phyloP scores from a whole-genome alignment of 208 protist genomes.

The Leishmania major region DNA sequence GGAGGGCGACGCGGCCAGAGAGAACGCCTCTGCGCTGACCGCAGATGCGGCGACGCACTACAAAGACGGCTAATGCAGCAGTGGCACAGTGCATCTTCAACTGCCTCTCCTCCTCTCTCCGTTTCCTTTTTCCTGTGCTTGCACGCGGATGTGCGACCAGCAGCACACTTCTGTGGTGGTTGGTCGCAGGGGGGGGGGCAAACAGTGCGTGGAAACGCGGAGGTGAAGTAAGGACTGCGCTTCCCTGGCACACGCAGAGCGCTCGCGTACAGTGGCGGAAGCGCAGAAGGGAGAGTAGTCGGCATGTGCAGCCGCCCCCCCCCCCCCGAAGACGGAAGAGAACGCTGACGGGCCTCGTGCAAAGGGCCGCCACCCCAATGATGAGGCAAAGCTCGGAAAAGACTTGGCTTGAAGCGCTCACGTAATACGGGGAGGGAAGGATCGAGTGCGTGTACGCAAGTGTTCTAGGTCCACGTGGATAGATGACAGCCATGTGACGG shows the following conservation, averaged over 20 bases:
- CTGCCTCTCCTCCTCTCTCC: neutral
- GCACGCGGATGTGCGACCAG: neutral
- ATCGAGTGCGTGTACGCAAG: neutral
- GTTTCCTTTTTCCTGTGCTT: neutral
- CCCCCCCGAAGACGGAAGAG: neutral
- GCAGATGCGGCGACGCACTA: neutral
- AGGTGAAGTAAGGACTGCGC: neutral
- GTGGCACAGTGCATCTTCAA: neutral
- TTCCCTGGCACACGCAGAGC: neutral
- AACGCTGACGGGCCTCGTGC: neutral
- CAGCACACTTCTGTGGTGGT: neutral
- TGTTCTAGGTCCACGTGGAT: neutral
- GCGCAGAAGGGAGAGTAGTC: neutral
- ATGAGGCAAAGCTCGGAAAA: neutral
- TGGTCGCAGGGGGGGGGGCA: neutral
- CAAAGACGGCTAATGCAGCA: neutral
- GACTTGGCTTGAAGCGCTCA: neutral
- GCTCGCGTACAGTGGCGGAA: neutral
- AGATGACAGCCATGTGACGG: neutral
- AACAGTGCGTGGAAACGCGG: neutral
- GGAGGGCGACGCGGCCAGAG: neutral
- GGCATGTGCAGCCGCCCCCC: neutral
- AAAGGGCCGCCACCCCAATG: neutral
- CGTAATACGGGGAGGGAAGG: neutral
- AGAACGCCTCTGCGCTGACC: neutral